Base-by-base conservation (phyloP, 805 yeast genomes). In the Hanseniaspora lindneri region DNA sequence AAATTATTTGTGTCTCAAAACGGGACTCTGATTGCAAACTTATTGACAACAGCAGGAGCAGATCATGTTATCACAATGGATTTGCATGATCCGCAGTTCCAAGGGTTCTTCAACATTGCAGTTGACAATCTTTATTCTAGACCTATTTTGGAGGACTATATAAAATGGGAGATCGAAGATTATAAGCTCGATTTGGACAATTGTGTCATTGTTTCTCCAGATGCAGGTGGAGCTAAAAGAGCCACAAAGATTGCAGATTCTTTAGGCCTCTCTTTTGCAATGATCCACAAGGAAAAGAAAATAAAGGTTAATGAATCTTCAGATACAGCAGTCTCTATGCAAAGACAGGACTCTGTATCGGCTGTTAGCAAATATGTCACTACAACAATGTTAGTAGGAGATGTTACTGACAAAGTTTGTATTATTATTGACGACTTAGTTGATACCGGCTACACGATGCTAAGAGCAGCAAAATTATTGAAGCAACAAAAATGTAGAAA, bases 161-260 rank as follows among this genome's bases (percentile, higher is more conserved):
- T 92, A 52, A 71, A 76, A 20, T 79, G 80, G 51, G 71, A 72
- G 53, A 79, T 92, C 49, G 89, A 94, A n/a, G 66, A 83, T 53
- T 85, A 79, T 60, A 76, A 76, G 55, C 14, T 39, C 13, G 49
- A 46, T 19, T 14, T 46, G 4, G 44, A 40, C 29, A 81, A 87
- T 35, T 83, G 89, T 36, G 95, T 92, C 7, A 78, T 92, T 56
- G 96, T 92, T 29, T 86, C 96, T 1, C 99, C 99, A 0, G 99
- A 92, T 66, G 92, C 96, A 20, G 99, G 99, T 60, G 99, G 99
- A 53, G 99, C 98, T 43, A 92, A 92, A 64, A 71, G 98, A 55
- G 96, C 98, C 28, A 84, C 95, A 1, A 81, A 89, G 1, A 75
- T 92, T 52, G 98, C 98, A 1, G 99, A 92, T 66, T 75, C 83